A percentile compares a stretch with the other conserved stretches of the same genome.
Evolutionary conservation across 306 rosid genomes (phyloP).

Genomic region (Glycyrrhiza uralensis): DNA sequence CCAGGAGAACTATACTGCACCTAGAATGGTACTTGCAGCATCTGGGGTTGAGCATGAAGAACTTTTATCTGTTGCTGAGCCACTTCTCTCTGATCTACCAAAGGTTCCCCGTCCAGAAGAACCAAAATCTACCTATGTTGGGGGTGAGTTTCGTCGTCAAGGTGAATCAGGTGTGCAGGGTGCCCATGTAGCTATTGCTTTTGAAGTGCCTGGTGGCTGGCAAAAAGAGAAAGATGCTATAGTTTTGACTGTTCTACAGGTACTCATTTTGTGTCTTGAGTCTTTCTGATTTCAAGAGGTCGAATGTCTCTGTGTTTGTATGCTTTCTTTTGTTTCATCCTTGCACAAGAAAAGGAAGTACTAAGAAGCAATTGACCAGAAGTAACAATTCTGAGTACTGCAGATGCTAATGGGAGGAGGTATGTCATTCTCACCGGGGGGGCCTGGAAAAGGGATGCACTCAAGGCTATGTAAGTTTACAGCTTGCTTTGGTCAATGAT

Average conservation of each 20-base stretch:
- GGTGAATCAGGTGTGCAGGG: slow-evolving; percentile 62
- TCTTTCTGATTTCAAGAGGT: background rate
- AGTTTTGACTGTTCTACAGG: slow-evolving; percentile 86
- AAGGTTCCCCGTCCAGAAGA: slow-evolving; percentile 40
- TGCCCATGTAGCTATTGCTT: slow-evolving; percentile 87
- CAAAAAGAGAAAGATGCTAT: slow-evolving; percentile 73
- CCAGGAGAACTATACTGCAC: slow-evolving; percentile 91
- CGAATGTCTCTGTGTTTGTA: background rate
- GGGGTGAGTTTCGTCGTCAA: slow-evolving; percentile 85
- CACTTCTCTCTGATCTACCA: slow-evolving; percentile 81
- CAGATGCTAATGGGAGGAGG: slow-evolving; percentile 96
- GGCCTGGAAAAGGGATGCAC: slow-evolving; percentile 95
- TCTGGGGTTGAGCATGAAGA: slow-evolving; percentile 86
- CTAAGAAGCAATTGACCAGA: background rate
- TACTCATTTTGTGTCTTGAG: slow-evolving; percentile 20
- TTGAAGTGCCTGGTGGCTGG: slow-evolving; percentile 97
- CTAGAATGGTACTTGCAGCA: slow-evolving; percentile 91
- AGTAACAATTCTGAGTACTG: slow-evolving; percentile 25
- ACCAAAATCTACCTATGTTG: slow-evolving; percentile 73
- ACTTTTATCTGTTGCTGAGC: slow-evolving; percentile 68
- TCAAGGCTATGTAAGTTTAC: slow-evolving; percentile 74
- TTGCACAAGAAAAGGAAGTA: background rate
- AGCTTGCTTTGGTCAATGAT: background rate
- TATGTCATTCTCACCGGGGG: slow-evolving; percentile 87
- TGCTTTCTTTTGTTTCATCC: background rate